Evolutionary conservation across 208 protist genomes (phyloP).

Genomic region (Trypanosoma melophagium): DNA sequence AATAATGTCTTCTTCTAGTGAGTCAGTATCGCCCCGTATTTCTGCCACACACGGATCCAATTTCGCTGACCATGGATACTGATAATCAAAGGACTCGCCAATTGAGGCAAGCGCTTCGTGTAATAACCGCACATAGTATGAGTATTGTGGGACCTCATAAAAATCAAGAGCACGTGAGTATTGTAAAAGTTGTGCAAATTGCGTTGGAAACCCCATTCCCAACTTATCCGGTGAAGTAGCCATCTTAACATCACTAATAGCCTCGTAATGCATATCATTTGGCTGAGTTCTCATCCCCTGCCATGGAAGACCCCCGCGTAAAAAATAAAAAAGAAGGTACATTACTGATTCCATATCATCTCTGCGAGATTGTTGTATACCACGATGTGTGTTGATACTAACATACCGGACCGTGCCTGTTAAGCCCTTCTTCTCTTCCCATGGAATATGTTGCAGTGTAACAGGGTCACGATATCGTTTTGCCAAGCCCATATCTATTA

Average conservation of each 20-base stretch:
- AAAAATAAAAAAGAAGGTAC: constrained; percentile 98
- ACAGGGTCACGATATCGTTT: constrained; percentile 66
- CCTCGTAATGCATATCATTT: constrained; percentile 29
- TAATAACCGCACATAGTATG: constrained; percentile 54
- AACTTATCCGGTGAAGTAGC: constrained; percentile 50
- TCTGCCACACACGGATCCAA: neutral
- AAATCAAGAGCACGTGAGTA: constrained; percentile 68
- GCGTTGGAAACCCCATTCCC: constrained; percentile 44
- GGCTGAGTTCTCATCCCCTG: constrained; percentile 61
- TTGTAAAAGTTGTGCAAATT: constrained; percentile 57
- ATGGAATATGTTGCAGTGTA: constrained; percentile 74
- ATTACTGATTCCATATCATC: constrained; percentile 83
- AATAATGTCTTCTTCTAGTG: constrained; percentile 4
- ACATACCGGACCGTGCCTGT: constrained; percentile 83
- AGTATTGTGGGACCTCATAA: constrained; percentile 77
- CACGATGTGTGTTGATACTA: constrained; percentile 98
- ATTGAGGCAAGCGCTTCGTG: constrained; percentile 32
- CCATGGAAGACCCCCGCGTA: constrained; percentile 97
- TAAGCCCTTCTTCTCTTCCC: constrained; percentile 59
- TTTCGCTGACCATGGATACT: constrained; percentile 53
- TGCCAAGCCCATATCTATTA: constrained; percentile 84
- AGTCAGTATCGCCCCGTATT: neutral
- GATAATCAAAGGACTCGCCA: constrained; percentile 58
- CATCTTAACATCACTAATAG: constrained; percentile 65
- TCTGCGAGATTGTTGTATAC: constrained; percentile 91